phyloP scores from a whole-genome alignment of 805 yeast species.

The Saccharomycopsis sp. region DNA sequence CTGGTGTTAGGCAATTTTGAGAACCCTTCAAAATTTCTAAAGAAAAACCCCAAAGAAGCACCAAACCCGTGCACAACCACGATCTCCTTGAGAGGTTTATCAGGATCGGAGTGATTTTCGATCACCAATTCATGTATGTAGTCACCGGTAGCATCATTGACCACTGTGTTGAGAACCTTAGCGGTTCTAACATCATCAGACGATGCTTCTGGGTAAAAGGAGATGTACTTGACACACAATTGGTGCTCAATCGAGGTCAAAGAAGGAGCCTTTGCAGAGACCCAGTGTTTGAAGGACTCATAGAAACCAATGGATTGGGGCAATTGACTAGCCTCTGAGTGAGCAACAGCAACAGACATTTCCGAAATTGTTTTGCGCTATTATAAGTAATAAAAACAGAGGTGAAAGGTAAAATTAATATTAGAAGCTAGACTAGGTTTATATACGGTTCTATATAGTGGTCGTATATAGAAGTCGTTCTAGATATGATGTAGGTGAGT shows the following conservation, averaged over 20 bases:
- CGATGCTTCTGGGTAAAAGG: conserved; percentile 10
- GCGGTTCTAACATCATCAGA: conserved; percentile 37
- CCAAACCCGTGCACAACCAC: conserved; percentile 84
- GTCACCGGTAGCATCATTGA: conserved; percentile 41
- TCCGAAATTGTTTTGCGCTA: too few species aligned
- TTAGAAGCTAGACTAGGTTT: neutral
- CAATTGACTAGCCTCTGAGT: neutral
- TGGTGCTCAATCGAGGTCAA: conserved; percentile 4
- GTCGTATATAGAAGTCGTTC: neutral
- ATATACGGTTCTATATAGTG: neutral
- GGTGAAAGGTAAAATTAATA: neutral
- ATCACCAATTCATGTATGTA: conserved; percentile 70
- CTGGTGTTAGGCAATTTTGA: conserved; percentile 45
- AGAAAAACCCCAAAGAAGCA: conserved; percentile 72
- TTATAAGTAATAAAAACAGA: neutral
- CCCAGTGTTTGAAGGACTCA: conserved; percentile 15
- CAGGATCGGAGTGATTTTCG: conserved; percentile 30
- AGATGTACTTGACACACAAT: conserved; percentile 5
- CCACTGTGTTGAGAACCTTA: conserved; percentile 45
- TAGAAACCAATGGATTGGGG: conserved; percentile 3
- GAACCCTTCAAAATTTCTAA: conserved; percentile 53
- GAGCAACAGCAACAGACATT: neutral
- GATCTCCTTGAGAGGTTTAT: conserved; percentile 37
- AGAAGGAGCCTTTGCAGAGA: conserved; percentile 2
- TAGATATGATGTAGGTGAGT: neutral